phyloP scores from a whole-genome alignment of 495 filamentous ascomycete species.

The Daldinia childiae region DNA sequence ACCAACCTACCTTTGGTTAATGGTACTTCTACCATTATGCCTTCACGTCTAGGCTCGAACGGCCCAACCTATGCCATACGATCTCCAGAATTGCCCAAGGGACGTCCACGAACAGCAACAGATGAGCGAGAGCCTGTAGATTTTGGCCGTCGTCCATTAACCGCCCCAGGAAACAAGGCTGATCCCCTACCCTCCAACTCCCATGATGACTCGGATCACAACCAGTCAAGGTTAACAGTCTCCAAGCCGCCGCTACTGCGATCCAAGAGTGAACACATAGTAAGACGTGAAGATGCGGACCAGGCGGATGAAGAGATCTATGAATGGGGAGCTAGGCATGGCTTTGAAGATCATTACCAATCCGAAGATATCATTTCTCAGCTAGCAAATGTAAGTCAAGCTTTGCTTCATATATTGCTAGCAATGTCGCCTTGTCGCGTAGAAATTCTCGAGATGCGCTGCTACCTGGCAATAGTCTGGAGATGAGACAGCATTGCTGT shows the following conservation, averaged over 20 bases:
- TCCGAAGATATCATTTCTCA: constrained; percentile 70
- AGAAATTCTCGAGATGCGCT: constrained; percentile 45
- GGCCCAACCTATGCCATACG: constrained; percentile 31
- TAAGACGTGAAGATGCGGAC: constrained; percentile 55
- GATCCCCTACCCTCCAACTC: constrained; percentile 21
- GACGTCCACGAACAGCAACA: constrained; percentile 37
- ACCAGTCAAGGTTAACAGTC: constrained; percentile 49
- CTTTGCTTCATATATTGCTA: constrained; percentile 16
- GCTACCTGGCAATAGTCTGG: not conserved
- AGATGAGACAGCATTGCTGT: not conserved
- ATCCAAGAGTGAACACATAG: constrained; percentile 76
- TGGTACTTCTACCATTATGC: constrained; percentile 33
- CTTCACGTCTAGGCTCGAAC: constrained; percentile 34
- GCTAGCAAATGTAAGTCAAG: constrained; percentile 61
- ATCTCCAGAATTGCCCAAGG: constrained; percentile 27
- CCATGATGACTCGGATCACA: constrained; percentile 45
- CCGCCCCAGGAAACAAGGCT: constrained; percentile 46
- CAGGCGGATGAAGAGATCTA: constrained; percentile 51
- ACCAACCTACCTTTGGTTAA: constrained; percentile 10
- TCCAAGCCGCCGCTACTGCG: constrained; percentile 68
- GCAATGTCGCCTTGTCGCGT: constrained; percentile 48
- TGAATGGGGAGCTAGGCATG: constrained; percentile 68
- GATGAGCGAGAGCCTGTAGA: constrained; percentile 42
- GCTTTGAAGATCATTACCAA: constrained; percentile 75
- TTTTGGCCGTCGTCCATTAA: constrained; percentile 46